These are phyloP conservation scores for Chytridium lagenaria DNA, from an alignment of 371 early-diverging fungal species.

Conservation along the genomic window DNA sequence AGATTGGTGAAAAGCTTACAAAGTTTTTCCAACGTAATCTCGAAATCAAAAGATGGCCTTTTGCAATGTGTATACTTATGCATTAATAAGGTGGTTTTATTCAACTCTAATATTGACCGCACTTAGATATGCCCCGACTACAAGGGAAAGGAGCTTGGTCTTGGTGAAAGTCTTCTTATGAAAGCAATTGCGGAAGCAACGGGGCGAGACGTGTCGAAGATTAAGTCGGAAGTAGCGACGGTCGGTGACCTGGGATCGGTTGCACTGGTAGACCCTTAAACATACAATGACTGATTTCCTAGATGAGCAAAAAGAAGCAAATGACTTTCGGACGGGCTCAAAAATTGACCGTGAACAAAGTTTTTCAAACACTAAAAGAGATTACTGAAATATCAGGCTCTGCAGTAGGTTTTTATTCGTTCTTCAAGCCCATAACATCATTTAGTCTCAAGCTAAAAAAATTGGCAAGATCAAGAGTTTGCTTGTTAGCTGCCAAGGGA, in stretches of 20 bases:
- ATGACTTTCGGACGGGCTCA: slow-evolving; percentile 65
- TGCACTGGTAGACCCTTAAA: slow-evolving; percentile 67
- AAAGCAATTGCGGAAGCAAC: slow-evolving; percentile 94
- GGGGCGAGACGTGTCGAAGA: slow-evolving; percentile 71
- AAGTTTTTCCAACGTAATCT: slow-evolving; percentile 81
- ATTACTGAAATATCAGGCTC: slow-evolving; percentile 86
- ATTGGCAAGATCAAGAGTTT: slow-evolving; percentile 79
- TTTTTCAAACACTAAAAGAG: slow-evolving; percentile 89
- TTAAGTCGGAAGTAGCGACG: slow-evolving; percentile 80
- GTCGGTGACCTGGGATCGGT: slow-evolving; percentile 94
- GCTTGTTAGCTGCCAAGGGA: slow-evolving; percentile 81
- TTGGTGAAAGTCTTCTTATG: slow-evolving; percentile 93
- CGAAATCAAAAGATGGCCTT: slow-evolving; percentile 71
- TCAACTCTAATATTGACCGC: background rate
- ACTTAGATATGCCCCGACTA: slow-evolving; percentile 89
- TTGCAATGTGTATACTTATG: slow-evolving; percentile 87
- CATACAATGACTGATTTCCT: background rate
- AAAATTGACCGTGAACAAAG: slow-evolving; percentile 76
- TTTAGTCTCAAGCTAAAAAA: slow-evolving; percentile 54
- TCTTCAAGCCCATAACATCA: background rate
- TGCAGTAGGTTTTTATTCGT: slow-evolving; percentile 58
- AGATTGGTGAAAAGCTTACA: slow-evolving; percentile 80
- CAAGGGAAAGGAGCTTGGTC: slow-evolving; percentile 94
- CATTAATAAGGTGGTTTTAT: slow-evolving; percentile 87
- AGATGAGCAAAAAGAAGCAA: slow-evolving; percentile 72